Conservation (phyloP, 2,329 filamentous ascomycete genomes). For the Cladorrhinum sp. region DNA sequence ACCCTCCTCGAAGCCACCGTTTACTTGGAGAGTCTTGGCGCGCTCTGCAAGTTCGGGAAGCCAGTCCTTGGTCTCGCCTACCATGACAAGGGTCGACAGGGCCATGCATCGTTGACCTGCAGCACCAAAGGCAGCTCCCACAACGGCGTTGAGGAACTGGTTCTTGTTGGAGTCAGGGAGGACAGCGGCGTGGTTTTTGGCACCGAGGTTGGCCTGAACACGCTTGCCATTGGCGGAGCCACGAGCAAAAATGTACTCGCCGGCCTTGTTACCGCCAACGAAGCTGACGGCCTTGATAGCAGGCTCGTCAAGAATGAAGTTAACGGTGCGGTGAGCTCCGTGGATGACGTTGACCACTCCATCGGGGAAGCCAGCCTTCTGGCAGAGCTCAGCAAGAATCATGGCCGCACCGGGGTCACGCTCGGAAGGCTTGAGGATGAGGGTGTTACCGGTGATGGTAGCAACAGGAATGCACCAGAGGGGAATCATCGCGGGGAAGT, state of each 20-base stretch:
- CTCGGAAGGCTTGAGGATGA: slow-evolving; percentile 83
- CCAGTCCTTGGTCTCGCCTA: slow-evolving; percentile 83
- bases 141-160: slow-evolving; percentile 79
- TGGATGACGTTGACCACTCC: slow-evolving; percentile 83
- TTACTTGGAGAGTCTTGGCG: slow-evolving; percentile 68
- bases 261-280: slow-evolving; percentile 82
- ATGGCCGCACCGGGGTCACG: slow-evolving; percentile 80
- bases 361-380: slow-evolving; percentile 77
- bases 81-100: slow-evolving; percentile 76
- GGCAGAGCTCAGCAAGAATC: slow-evolving; percentile 77
- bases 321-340: slow-evolving; percentile 74
- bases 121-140: slow-evolving; percentile 80
- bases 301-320: slow-evolving; percentile 83
- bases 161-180: slow-evolving; percentile 89
- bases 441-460: slow-evolving; percentile 78
- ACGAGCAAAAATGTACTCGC: slow-evolving; percentile 79
- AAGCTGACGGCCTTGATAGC: slow-evolving; percentile 84
- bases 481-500: slow-evolving; percentile 90
- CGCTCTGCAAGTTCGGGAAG: slow-evolving; percentile 73
- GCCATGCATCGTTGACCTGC: slow-evolving; percentile 87
- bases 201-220: slow-evolving; percentile 82
- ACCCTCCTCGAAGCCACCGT: slow-evolving; percentile 77
- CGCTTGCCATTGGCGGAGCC: slow-evolving; percentile 84
- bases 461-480: slow-evolving; percentile 88
- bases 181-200: slow-evolving; percentile 84